These are phyloP conservation scores for Colletotrichum echinochloae DNA, from an alignment of 2,329 filamentous ascomycete species.

Conservation along the genomic window DNA sequence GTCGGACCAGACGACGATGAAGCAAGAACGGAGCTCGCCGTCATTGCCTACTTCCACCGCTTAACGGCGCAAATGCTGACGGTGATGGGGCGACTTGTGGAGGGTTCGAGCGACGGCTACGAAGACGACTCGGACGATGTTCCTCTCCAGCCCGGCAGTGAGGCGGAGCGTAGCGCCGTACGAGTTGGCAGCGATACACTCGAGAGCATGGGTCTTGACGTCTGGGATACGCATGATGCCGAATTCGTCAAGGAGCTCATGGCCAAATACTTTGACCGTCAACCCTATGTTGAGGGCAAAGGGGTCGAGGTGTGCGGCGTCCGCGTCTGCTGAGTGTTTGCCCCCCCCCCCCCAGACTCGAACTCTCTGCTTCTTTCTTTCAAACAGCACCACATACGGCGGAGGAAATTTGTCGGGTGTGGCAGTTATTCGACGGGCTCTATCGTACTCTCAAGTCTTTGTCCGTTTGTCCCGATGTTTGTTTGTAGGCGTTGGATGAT, in stretches of 20 bases:
- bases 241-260: constrained; percentile 74
- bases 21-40: constrained; percentile 72
- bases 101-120: constrained; percentile 59
- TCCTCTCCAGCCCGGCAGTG: constrained; percentile 44
- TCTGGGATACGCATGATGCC: constrained; percentile 80
- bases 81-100: constrained; percentile 71
- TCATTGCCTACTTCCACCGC: constrained; percentile 86
- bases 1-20: constrained; percentile 51
- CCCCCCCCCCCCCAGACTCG: not conserved
- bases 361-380: not conserved
- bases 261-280: constrained; percentile 73
- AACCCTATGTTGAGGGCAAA: constrained; percentile 73
- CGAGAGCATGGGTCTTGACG: constrained; percentile 79
- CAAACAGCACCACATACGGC: not conserved
- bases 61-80: constrained; percentile 75
- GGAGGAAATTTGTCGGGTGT: not conserved
- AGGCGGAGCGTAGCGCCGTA: constrained; percentile 54
- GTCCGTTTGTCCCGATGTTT: not conserved
- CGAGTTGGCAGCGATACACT: constrained; percentile 74
- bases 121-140: constrained; percentile 52
- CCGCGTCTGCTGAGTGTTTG: constrained; percentile 68
- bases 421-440: constrained; percentile 4
- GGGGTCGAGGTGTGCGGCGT: constrained; percentile 82
- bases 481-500: constrained; percentile 10
- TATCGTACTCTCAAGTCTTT: constrained; percentile 5